Percentiles rank a stretch among this genome's conserved stretches.
phyloP scores from a whole-genome alignment of 2,329 filamentous ascomycete species.

The Claviceps citrina region DNA sequence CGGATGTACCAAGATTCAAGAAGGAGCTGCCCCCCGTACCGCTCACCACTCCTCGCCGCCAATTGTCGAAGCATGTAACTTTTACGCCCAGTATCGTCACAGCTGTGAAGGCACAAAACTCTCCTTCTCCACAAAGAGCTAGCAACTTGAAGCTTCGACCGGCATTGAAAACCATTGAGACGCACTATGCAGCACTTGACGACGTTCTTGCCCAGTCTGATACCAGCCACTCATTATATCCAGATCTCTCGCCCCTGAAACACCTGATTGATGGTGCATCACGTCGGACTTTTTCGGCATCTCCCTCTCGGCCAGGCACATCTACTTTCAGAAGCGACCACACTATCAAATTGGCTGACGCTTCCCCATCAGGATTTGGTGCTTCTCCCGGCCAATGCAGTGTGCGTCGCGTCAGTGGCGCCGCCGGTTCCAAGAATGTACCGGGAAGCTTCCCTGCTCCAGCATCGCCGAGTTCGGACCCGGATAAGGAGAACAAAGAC shows the following conservation, averaged over 20 bases:
- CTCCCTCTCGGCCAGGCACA: constrained; percentile 34
- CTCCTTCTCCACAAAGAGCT: constrained; percentile 42
- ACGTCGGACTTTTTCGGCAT: constrained; percentile 12
- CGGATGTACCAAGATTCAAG: constrained; percentile 28
- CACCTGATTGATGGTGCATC: constrained; percentile 15
- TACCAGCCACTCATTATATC: constrained; percentile 30
- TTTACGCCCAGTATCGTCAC: constrained; percentile 59
- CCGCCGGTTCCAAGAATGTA: constrained; percentile 31
- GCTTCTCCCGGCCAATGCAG: constrained; percentile 43
- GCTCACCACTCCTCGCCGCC: constrained; percentile 52
- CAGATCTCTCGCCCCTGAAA: constrained; percentile 33
- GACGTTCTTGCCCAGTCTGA: constrained; percentile 13
- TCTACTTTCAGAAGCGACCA: constrained; percentile 54
- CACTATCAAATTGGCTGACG: constrained; percentile 41
- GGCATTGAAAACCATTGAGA: constrained; percentile 11
- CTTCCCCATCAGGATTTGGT: constrained; percentile 38
- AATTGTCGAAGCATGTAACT: constrained; percentile 55
- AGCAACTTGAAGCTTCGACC: constrained; percentile 28
- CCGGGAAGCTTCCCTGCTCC: constrained; percentile 39
- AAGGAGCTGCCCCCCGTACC: constrained; percentile 37
- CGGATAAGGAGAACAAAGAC: constrained; percentile 41
- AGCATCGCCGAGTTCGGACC: constrained; percentile 17
- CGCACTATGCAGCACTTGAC: constrained; percentile 18
- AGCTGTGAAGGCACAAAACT: constrained; percentile 28
- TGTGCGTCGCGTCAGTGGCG: constrained; percentile 43